Evolutionary conservation across 1,284 basidiomycete genomes (phyloP).

Genomic region (Puccinia triticina): DNA sequence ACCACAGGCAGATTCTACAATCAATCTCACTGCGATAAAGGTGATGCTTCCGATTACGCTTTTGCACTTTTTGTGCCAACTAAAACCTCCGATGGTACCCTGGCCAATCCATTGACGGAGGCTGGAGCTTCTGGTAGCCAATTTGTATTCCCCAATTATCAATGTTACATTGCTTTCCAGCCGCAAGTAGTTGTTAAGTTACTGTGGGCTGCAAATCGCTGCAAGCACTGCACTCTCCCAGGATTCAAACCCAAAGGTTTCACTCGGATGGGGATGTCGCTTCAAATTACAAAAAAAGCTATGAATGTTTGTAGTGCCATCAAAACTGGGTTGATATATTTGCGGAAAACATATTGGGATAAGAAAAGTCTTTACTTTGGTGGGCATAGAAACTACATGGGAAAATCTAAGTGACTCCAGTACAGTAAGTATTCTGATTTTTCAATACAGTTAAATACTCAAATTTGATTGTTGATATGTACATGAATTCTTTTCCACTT

Average conservation of each 20-base stretch:
- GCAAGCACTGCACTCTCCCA: neutral
- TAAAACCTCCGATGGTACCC: neutral
- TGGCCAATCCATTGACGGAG: neutral
- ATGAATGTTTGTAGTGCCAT: neutral
- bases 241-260: neutral
- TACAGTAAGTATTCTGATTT: no score
- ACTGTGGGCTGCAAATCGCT: neutral
- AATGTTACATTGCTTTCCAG: neutral
- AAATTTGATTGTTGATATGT: no score
- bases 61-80: neutral
- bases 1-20: neutral
- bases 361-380: neutral
- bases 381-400: neutral
- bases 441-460: no score
- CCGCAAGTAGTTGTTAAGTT: neutral
- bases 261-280: neutral
- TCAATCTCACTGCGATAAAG: neutral
- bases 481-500: no score
- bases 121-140: no score
- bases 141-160: neutral
- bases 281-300: neutral
- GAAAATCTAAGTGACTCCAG: no score
- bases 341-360: neutral
- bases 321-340: no score
- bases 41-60: no score